Evolutionary conservation across 495 filamentous ascomycete genomes (phyloP), one percentile per base, ranked within the genome.

Genomic region (Aspergillus hancockii): DNA sequence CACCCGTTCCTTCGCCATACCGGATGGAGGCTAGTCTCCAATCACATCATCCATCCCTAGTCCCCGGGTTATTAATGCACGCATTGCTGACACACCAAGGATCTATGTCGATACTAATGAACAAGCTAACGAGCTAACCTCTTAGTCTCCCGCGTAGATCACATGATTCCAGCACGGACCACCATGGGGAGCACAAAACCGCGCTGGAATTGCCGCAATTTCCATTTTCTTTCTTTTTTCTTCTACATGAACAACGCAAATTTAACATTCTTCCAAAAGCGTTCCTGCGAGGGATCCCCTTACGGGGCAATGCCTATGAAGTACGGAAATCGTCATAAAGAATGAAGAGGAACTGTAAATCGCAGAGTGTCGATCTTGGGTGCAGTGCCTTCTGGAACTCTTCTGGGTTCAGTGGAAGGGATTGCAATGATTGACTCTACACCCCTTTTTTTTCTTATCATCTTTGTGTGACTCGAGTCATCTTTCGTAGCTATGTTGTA

Each of bases 361-460:
- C 62, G 64, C 64, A 75, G 75, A 73, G 75, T 70, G 76, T 79
- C 72, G 81, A 81, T 87, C 85, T 86, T 88, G 85, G 85, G 85
- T 88, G 85, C 84, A 81, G 80, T 82, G 77, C 75, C 80, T 79
- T 67, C 67, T 69, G 66, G 64, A 68, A 43, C 68, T 71, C 69
- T 68, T 58, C 50, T 28, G 64, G 8, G 69, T 68, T 71, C 68
- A 52, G 72, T 87, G 81, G 80, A 67, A 77, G 79, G 79, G 81
- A 82, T 74, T 82, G 84, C 85, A 88, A 86, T 85, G 85, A 87
- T 85, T 81, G 81, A 80, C 75, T 80, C 77, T 76, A 88, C 84
- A 88, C 70, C 61, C 63, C 46, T 64, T 63, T 49, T 59, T 36
- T 47, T 47, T 47, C 8, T 47, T 47, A n/a, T 47, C 19, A 28